Conservation (phyloP, 208 protist genomes). For the Trypanosoma conorhini region DNA sequence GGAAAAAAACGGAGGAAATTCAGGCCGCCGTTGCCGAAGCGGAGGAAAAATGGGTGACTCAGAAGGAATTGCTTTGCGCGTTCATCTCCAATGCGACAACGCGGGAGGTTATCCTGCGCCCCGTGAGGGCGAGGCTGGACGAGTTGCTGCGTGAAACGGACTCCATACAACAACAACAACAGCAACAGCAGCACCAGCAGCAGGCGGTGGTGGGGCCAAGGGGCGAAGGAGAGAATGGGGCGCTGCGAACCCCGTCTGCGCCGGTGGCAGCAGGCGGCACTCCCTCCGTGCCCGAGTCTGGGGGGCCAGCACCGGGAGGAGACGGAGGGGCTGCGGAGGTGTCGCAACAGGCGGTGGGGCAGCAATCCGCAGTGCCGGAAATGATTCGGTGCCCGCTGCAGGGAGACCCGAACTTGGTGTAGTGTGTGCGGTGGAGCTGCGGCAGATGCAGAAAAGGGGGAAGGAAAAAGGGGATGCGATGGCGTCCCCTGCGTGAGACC, state of each 20-base stretch:
- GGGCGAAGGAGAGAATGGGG: neutral
- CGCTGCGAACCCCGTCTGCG: neutral
- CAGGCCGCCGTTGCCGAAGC: conserved; percentile 3
- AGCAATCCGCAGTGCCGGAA: neutral
- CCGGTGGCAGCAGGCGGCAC: neutral
- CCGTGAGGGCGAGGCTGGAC: conserved; percentile 24
- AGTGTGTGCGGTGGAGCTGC: neutral
- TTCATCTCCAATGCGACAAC: conserved; percentile 21
- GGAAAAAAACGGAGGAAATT: conserved; percentile 40
- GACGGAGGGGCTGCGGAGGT: neutral
- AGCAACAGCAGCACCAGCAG: conserved; percentile 1
- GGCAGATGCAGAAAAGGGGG: neutral
- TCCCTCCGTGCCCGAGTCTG: neutral
- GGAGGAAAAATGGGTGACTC: conserved; percentile 1
- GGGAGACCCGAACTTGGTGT: neutral
- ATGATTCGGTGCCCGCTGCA: neutral
- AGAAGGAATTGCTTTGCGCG: conserved; percentile 5
- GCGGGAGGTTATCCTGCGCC: conserved; percentile 26
- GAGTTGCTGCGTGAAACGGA: conserved; percentile 25
- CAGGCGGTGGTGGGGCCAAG: neutral
- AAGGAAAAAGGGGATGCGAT: too few species aligned
- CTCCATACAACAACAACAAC: conserved; percentile 8
- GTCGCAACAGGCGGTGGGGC: conserved; percentile 1
- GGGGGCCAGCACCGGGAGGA: neutral
- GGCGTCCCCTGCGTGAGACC: too few species aligned